Evolutionary conservation across 2,329 filamentous ascomycete species (phyloP), one percentile per base, ranked within the genome.

Genomic region (Emergomyces pasteurianus): DNA sequence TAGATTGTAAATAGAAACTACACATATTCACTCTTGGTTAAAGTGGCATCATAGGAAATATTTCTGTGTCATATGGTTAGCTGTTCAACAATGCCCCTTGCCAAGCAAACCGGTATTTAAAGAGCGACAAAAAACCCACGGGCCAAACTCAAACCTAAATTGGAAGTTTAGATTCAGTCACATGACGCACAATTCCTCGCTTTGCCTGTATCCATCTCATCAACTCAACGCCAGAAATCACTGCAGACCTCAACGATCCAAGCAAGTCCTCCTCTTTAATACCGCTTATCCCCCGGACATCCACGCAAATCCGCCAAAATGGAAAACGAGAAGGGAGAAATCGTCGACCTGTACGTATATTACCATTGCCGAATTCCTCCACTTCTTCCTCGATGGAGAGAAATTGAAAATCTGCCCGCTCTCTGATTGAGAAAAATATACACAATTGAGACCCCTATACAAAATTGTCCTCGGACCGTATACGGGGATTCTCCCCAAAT

Each of bases 291-390:
- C 69, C 68, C 52, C 58, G 50, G 55, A 61, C 21, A 64, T 61
- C 63, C 58, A 66, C 66, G 73, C 67, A 73, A 73, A 70, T 71
- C 72, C 74, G 74, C 72, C 76, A 92, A 85, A 81, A 99, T 97
- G 94, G 94, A 99, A 86, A 99, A 99, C 91, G 94, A 97, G 85
- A 91, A 91, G 83, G 92, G 92, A 83, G 91, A 97, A 82, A 92
- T 96, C 83, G 94, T 97, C 80, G 92, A 97, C 83, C 91, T 96
- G 90, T 96, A 87, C 81, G 87, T 80, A 69, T 56, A 53, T 61
- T 54, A 59, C 14, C 40, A 18, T 43, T n/a, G 1, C 28, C 36
- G 53, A 43, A 16, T 31, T 10, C 26, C 54, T 21, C 38, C 38
- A 8, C 54, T 57, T 18, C 40, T 23, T 26, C 36, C n/a, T n/a